Base-by-base conservation (phyloP, 202 grass and related monocot genomes). In the Hordeum pubiflorum region DNA sequence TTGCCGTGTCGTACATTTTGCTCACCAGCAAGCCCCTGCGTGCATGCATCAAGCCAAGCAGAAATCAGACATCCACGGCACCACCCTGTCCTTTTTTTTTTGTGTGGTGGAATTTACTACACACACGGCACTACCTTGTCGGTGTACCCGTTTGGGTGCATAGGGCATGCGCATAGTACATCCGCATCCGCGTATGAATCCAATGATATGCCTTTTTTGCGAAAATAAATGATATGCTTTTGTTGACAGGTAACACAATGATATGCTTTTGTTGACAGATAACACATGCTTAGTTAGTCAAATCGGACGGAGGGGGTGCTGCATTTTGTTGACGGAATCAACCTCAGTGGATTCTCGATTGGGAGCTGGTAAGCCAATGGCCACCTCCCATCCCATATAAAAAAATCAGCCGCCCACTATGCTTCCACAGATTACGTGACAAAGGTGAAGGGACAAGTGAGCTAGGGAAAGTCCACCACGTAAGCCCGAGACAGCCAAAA, bases 1-100 rank as follows among this genome's bases (percentile, higher is more conserved):
- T 98, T 31, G 90, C 96, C 6, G 89, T 98, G 18, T 98, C 83
- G 44, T 91, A 90, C 96, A 98, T 98, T 86, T 95, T 98, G 80
- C 96, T 98, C 46, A 87, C 87, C 18, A 98, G 73, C 31, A 98
- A 83, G 23, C 96, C 96, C 64, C 96, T 98, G 83, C 85, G 91
- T 69, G 83, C 86, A 93, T 65, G 83, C 86, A 95, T 69, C 43
- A 78, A 63, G 26, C 8, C 10, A 67, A 0, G 3, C 66, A 46
- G 15, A 54, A 54, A n/a, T 54, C 50, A 54, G 0, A 8, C 50
- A n/a, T 54, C 50, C 6, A 50, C 46, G 17, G 17, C 14, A 15
- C 44, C 44, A 48, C 4, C 14, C 44, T 48, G 44, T 48, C 43
- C 43, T 15, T 44, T 26, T 26, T 26, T 26, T 1, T 26, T 1